Conservation (phyloP, 2,329 filamentous ascomycete species). For the Microsporum audouinii region DNA sequence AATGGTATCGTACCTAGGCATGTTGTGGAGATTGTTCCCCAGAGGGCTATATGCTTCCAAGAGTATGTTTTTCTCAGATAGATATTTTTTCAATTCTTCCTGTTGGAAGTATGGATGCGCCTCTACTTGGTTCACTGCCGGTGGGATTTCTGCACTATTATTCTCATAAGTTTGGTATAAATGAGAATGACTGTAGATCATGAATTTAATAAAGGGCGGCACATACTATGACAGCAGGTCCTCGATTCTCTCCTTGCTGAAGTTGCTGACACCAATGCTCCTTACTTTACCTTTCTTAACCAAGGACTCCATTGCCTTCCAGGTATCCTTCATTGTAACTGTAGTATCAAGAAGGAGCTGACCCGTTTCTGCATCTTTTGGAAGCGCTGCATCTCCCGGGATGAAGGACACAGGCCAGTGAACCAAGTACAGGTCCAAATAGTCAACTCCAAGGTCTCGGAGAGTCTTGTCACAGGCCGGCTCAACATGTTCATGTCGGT, state of each 20-base stretch:
- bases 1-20: slow-evolving; percentile 2
- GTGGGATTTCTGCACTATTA: slow-evolving; percentile 46
- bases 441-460: slow-evolving; percentile 61
- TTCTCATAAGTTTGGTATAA: slow-evolving; percentile 25
- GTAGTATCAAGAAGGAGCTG: not conserved
- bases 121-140: slow-evolving; percentile 71
- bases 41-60: slow-evolving; percentile 41
- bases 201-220: not conserved
- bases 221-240: slow-evolving; percentile 34
- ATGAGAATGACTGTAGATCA: not conserved
- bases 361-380: slow-evolving; percentile 7
- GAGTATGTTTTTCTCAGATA: slow-evolving; percentile 40
- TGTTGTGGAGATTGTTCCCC: slow-evolving; percentile 22
- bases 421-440: slow-evolving; percentile 70
- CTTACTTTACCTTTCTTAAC: slow-evolving; percentile 43
- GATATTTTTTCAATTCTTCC: slow-evolving; percentile 41
- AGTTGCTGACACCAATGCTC: slow-evolving; percentile 51
- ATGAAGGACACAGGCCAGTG: slow-evolving; percentile 59
- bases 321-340: slow-evolving; percentile 38
- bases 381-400: not conserved
- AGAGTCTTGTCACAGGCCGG: slow-evolving; percentile 61
- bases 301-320: slow-evolving; percentile 58
- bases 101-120: slow-evolving; percentile 60
- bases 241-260: slow-evolving; percentile 43
- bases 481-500: slow-evolving; percentile 48